phyloP scores from a whole-genome alignment of 768 basidiomycete species.

The Pleurotus tuber-regium region DNA sequence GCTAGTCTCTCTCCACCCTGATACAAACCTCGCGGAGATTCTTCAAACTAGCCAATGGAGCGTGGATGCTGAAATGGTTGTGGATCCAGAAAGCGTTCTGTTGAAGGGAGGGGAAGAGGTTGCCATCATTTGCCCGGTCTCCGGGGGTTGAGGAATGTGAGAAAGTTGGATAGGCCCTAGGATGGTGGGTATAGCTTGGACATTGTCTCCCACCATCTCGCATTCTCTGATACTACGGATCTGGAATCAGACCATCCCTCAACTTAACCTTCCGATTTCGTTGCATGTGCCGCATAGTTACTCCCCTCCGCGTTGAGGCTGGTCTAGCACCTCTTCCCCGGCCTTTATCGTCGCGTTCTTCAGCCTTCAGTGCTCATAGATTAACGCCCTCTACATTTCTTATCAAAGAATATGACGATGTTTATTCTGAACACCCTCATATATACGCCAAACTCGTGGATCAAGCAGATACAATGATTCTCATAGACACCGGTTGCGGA shows the following conservation, averaged over 20 bases:
- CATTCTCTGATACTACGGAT: slow-evolving; percentile 10
- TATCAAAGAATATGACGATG: slow-evolving; percentile 49
- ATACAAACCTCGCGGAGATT: slow-evolving; percentile 47
- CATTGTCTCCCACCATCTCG: slow-evolving; percentile 3
- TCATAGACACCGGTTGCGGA: slow-evolving; percentile 57
- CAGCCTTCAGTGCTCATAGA: slow-evolving; percentile 28
- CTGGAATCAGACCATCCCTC: too few relatives aligned
- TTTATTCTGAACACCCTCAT: slow-evolving; percentile 50
- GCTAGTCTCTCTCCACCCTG: slow-evolving; percentile 55
- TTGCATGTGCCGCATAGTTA: too few relatives aligned
- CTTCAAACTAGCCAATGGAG: slow-evolving; percentile 71
- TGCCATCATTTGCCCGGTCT: slow-evolving; percentile 79
- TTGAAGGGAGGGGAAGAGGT: slow-evolving; percentile 75
- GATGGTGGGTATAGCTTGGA: neutral
- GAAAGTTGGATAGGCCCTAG: slow-evolving; percentile 15
- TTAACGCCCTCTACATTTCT: slow-evolving; percentile 33
- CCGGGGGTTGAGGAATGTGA: slow-evolving; percentile 48
- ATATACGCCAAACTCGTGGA: slow-evolving; percentile 50
- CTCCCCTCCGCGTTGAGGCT: too few relatives aligned
- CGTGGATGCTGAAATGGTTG: slow-evolving; percentile 78
- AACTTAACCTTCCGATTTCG: too few relatives aligned
- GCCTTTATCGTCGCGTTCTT: slow-evolving; percentile 3
- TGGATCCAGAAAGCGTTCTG: slow-evolving; percentile 43
- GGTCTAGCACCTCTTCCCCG: too few relatives aligned
- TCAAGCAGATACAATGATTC: slow-evolving; percentile 36